Conservation (phyloP, 2,329 filamentous ascomycete species). For the Xylariaceae sp. region DNA sequence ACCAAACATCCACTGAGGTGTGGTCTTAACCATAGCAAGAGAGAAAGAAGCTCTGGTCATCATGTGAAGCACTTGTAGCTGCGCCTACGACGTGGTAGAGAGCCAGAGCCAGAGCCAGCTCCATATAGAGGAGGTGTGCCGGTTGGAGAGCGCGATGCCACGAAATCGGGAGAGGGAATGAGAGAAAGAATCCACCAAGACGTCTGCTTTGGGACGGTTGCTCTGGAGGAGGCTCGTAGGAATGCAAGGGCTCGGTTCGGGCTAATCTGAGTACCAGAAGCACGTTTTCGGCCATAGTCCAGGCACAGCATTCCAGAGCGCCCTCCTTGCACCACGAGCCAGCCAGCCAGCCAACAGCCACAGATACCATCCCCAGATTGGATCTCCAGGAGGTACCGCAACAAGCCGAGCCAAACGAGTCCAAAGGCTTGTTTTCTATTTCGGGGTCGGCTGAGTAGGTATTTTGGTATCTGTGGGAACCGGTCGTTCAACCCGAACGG, state of each 20-base stretch:
- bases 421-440: neutral
- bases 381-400: neutral
- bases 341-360: conserved; percentile 1
- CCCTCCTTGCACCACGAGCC: conserved; percentile 4
- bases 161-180: too few relatives aligned
- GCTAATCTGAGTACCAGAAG: conserved; percentile 15
- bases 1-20: neutral
- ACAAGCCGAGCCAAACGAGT: conserved; percentile 2
- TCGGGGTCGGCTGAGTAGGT: too few relatives aligned
- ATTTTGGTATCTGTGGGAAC: conserved; percentile 11
- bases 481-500: neutral
- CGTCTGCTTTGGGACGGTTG: conserved; percentile 17
- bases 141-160: too few relatives aligned
- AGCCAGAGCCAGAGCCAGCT: too few relatives aligned
- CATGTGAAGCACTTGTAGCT: too few relatives aligned
- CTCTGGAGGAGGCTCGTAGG: conserved; percentile 17
- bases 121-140: too few relatives aligned
- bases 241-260: conserved; percentile 19
- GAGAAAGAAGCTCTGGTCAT: too few relatives aligned
- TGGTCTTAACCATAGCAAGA: too few relatives aligned
- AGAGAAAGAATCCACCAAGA: too few relatives aligned
- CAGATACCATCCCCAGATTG: too few relatives aligned
- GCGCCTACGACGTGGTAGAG: too few relatives aligned
- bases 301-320: conserved; percentile 24
- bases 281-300: conserved; percentile 21